These are phyloP conservation scores for Daedaleopsis sinensis DNA, from an alignment of 768 basidiomycete species.

Conservation along the genomic window DNA sequence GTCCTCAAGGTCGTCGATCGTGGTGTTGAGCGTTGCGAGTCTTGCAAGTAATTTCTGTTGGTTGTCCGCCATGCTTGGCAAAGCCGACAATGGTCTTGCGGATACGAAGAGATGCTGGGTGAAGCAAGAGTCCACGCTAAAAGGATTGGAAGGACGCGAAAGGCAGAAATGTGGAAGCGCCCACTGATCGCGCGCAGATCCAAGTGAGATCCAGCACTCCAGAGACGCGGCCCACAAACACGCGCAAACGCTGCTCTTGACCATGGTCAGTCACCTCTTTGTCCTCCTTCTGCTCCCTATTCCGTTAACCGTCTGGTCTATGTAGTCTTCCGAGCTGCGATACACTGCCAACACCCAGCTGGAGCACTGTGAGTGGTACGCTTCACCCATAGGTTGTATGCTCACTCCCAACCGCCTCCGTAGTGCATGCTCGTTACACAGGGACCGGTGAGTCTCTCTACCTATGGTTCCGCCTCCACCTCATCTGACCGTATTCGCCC, in stretches of 20 bases:
- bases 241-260: constrained; percentile 16
- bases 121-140: not conserved
- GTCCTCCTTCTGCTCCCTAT: not conserved
- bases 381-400: not conserved
- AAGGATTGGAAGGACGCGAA: not conserved
- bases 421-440: constrained; percentile 95
- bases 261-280: constrained; percentile 27
- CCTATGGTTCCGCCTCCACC: not conserved
- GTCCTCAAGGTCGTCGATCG: constrained; percentile 71
- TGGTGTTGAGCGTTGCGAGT: constrained; percentile 52
- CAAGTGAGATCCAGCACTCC: constrained; percentile 4
- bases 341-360: constrained; percentile 97
- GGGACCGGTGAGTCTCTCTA: constrained; percentile 76
- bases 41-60: constrained; percentile 39
- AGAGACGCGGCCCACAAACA: not conserved
- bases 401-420: constrained; percentile 19
- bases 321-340: constrained; percentile 85
- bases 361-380: constrained; percentile 76
- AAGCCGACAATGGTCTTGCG: not conserved
- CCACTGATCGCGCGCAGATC: constrained; percentile 8
- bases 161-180: not conserved
- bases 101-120: not conserved
- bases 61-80: constrained; percentile 37
- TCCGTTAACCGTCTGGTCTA: constrained; percentile 10
- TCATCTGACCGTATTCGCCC: not conserved